Base-by-base conservation (phyloP, 805 yeast species). In the Nakazawaea anatomiae region DNA sequence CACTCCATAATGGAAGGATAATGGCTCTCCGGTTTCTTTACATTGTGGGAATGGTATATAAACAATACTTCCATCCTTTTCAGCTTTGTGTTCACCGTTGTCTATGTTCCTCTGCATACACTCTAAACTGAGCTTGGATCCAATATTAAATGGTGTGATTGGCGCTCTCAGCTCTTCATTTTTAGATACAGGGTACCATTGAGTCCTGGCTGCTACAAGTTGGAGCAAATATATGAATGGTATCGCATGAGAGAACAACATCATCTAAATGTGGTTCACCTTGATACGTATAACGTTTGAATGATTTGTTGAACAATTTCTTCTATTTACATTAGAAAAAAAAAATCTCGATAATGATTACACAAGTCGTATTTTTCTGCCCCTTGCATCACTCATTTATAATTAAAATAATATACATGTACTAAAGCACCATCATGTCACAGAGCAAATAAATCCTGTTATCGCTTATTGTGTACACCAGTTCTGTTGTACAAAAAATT, bases 401-500 rank as follows among this genome's bases (percentile, higher is more conserved):
- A 18, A 18, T 18, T 18, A 18, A 18, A 18, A 18, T 18, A 18
- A 18, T 18, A 18, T 18, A 18, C 25, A 18, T 18, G 25, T 18
- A 18, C 25, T 18, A 3, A 18, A 18, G 25, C 35, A 32, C 35
- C 35, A 9, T 32, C 35, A 32, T 32, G 8, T 11, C 35, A 9
- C 35, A 32, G 2, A 32, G 11, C 11, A 8, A 32, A 32, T 32
- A 32, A 9, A 32, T 32, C 11, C 11, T 8, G 35, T 32, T 38
- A 38, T 12, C 10, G 10, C 18, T 36, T 28, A 51, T 39, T 49
- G 47, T 7, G 47, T 61, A 61, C 82, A 79, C 99, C 99, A 94
- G 52, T 89, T 87, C 76, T 94, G 97, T 53, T 83, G 82, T 54
- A 87, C 88, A 66, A 94, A 94, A 63, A 94, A 94, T 62, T 94